These are phyloP conservation scores for Gracilaria gracilis DNA, from an alignment of 23 red algal genomes.

Conservation along the genomic window DNA sequence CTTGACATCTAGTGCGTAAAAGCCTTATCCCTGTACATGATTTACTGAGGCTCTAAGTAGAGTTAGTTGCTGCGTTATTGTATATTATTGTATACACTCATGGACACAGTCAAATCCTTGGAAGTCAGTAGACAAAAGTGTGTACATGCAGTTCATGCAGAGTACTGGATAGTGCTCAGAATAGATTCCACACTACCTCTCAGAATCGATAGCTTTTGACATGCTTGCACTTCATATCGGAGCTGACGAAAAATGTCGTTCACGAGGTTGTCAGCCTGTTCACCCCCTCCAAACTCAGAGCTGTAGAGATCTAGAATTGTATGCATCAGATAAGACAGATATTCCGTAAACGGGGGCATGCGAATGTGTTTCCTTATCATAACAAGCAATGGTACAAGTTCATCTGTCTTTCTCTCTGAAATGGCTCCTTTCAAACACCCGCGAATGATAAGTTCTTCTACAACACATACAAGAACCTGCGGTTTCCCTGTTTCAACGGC, in stretches of 20 bases:
- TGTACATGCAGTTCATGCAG: not conserved
- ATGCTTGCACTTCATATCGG: slow-evolving; percentile 21
- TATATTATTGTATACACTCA: not conserved
- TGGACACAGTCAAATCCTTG: not conserved
- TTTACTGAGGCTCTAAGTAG: no score
- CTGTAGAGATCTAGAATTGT: slow-evolving; percentile 83
- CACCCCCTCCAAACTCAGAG: slow-evolving; percentile 15
- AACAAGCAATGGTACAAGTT: slow-evolving; percentile 66
- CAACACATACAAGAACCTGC: slow-evolving; percentile 69
- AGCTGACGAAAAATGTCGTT: slow-evolving; percentile 4
- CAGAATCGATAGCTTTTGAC: slow-evolving; percentile 2
- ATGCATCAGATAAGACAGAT: slow-evolving; percentile 78
- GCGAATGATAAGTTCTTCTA: slow-evolving; percentile 84
- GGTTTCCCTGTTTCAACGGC: slow-evolving; percentile 60
- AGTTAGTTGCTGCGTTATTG: not conserved
- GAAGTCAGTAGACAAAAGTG: not conserved
- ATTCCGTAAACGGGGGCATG: slow-evolving; percentile 49
- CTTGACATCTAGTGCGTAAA: not conserved
- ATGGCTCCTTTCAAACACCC: slow-evolving; percentile 71
- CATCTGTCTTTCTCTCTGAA: slow-evolving; percentile 3
- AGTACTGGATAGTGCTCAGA: slow-evolving; percentile 28
- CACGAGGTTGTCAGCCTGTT: not conserved
- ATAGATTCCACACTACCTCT: slow-evolving; percentile 56
- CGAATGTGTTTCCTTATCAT: slow-evolving; percentile 66
- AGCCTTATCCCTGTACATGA: not conserved